These are phyloP conservation scores for Dovyalis caffra DNA, from an alignment of 345 rosid species.

Conservation along the genomic window DNA sequence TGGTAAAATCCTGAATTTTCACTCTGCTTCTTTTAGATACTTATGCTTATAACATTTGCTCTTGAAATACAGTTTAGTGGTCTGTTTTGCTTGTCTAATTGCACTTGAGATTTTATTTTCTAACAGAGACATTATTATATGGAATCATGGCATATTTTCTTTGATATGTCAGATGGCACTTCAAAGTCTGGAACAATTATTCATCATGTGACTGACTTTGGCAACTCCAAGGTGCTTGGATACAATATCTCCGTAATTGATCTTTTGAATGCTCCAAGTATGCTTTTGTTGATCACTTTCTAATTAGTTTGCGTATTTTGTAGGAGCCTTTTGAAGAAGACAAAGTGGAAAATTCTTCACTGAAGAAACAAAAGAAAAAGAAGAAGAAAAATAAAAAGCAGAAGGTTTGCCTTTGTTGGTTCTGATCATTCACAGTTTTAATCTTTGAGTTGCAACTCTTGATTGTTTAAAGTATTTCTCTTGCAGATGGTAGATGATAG, in stretches of 20 bases:
- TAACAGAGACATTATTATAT: neutral
- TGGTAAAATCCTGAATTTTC: neutral
- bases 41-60: neutral
- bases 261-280: neutral
- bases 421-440: neutral
- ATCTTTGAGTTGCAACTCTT: neutral
- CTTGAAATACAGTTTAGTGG: neutral
- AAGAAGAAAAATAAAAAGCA: slow-evolving; percentile 7
- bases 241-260: neutral
- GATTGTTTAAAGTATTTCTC: slow-evolving; percentile 1
- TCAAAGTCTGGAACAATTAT: slow-evolving; percentile 57
- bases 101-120: neutral
- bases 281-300: neutral
- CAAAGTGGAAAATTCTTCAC: neutral
- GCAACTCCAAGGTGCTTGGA: slow-evolving; percentile 35
- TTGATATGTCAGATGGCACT: slow-evolving; percentile 45
- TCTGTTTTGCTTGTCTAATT: neutral
- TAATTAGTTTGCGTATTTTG: neutral
- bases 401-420: slow-evolving; percentile 4
- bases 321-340: slow-evolving; percentile 16
- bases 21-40: neutral
- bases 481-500: slow-evolving; percentile 12
- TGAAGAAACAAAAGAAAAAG: slow-evolving; percentile 14
- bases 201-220: slow-evolving; percentile 68
- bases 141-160: neutral